Conservation (phyloP, 768 basidiomycete species). For the Russula ochroleuca region DNA sequence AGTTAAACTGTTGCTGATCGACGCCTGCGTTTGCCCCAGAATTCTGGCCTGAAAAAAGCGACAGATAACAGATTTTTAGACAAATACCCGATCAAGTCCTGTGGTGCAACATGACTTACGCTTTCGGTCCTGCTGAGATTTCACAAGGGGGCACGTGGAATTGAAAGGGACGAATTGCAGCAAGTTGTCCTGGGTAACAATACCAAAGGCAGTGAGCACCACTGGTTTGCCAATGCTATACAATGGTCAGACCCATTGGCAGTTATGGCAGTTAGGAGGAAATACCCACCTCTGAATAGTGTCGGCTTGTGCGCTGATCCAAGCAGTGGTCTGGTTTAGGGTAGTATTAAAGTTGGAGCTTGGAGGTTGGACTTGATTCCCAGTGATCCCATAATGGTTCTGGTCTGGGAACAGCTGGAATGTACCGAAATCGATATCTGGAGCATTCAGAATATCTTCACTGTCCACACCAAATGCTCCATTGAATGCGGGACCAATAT, state of each 20-base stretch:
- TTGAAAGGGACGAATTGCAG: slow-evolving; percentile 36
- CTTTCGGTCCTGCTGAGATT: neutral
- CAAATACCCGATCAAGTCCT: neutral
- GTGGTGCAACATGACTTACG: slow-evolving; percentile 5
- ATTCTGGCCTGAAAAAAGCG: slow-evolving; percentile 17
- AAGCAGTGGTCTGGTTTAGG: slow-evolving; percentile 33
- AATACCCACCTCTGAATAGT: slow-evolving; percentile 25
- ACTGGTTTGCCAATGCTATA: slow-evolving; percentile 36
- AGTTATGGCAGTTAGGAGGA: neutral
- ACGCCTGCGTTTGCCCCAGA: slow-evolving; percentile 2
- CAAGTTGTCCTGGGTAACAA: slow-evolving; percentile 33
- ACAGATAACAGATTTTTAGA: neutral
- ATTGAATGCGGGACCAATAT: slow-evolving; percentile 35
- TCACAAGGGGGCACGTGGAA: slow-evolving; percentile 13
- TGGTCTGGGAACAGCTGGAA: slow-evolving; percentile 42
- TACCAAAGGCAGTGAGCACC: slow-evolving; percentile 33
- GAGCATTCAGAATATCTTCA: slow-evolving; percentile 36
- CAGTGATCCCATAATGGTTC: slow-evolving; percentile 30
- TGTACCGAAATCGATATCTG: slow-evolving; percentile 36
- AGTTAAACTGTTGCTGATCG: slow-evolving; percentile 5
- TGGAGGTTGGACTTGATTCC: slow-evolving; percentile 10
- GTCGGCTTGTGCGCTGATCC: slow-evolving; percentile 33
- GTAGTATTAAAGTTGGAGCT: slow-evolving; percentile 27
- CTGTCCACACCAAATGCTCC: slow-evolving; percentile 39
- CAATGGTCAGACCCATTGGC: neutral